Base-by-base conservation (phyloP, 1,284 basidiomycete species). In the Heterobasidion irregulare region DNA sequence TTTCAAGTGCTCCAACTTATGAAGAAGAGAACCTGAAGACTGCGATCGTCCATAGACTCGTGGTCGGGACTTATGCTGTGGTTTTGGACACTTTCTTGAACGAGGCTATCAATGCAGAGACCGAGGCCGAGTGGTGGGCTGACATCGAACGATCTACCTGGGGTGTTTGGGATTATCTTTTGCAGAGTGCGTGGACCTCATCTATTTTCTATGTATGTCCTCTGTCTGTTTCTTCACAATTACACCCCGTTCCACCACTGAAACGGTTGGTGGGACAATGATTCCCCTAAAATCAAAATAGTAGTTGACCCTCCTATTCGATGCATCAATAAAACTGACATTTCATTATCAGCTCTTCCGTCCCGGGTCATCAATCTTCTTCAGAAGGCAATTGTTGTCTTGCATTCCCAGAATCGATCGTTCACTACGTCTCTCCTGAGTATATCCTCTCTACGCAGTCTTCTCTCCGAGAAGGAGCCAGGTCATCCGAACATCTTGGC, bases 41-140 rank as follows among this genome's bases (percentile, higher is more conserved):
- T 34, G 68, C 65, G 10, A 63, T 73, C 13, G 53, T 80, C 8
- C 68, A 71, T 48, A 79, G 75, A 63, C 61, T 84, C 12, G 68
- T 80, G 1, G 73, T 83, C 12, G 76, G 75, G 13, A 56, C 87
- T 10, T 90, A 90, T 64, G 73, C 78, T 1, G 73, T 81, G 47
- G 74, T 78, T 1, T 66, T 90, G 61, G 76, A 86, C 56, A 62
- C 71, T 15, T 80, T 79, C 59, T 65, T 91, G 56, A 62, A 72
- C 10, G 80, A 89, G 62, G 85, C 88, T 4, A 75, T 77, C 10
- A 67, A 80, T 46, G 78, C 80, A 7, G 87, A 91, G 62, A 69
- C 74, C 6, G 87, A 89, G 61, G 79, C 83, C 9, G 82, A 89
- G 55, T 91, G 86, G 86, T 91, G 89, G 88, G 72, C 75, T 16